phyloP scores from a whole-genome alignment of 371 early-diverging fungal genomes.

The Mucor indicus region DNA sequence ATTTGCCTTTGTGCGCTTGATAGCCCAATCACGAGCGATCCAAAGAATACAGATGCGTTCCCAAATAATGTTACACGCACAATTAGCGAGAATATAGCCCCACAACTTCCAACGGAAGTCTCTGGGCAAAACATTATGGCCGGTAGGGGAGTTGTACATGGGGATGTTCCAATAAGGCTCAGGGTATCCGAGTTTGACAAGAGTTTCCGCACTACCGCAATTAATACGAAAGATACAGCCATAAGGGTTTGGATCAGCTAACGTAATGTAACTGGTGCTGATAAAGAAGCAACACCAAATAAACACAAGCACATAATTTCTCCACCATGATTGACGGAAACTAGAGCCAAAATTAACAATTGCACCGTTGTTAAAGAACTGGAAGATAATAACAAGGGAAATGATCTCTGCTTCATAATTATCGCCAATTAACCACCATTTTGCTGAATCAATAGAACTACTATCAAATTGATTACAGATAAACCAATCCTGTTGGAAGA shows the following conservation, averaged over 20 bases:
- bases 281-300: slow-evolving; percentile 53
- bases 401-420: slow-evolving; percentile 72
- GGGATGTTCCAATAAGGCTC: slow-evolving; percentile 50
- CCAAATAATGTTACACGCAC: slow-evolving; percentile 42
- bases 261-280: slow-evolving; percentile 48
- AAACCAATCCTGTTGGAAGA: slow-evolving; percentile 70
- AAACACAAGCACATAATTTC: slow-evolving; percentile 60
- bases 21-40: slow-evolving; percentile 39
- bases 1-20: slow-evolving; percentile 15
- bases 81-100: slow-evolving; percentile 46
- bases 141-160: slow-evolving; percentile 55
- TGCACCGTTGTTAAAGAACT: slow-evolving; percentile 62
- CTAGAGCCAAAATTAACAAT: slow-evolving; percentile 67
- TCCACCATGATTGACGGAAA: slow-evolving; percentile 60
- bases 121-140: slow-evolving; percentile 69
- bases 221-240: slow-evolving; percentile 73
- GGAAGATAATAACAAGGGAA: slow-evolving; percentile 57
- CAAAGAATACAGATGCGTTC: slow-evolving; percentile 57
- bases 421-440: slow-evolving; percentile 82
- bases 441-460: slow-evolving; percentile 53
- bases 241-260: slow-evolving; percentile 72
- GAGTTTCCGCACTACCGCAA: slow-evolving; percentile 59
- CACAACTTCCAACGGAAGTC: slow-evolving; percentile 64
- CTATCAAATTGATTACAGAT: slow-evolving; percentile 75
- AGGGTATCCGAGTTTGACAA: slow-evolving; percentile 51